Base-by-base conservation (phyloP, 345 rosid genomes). In the Turritis glabra region DNA sequence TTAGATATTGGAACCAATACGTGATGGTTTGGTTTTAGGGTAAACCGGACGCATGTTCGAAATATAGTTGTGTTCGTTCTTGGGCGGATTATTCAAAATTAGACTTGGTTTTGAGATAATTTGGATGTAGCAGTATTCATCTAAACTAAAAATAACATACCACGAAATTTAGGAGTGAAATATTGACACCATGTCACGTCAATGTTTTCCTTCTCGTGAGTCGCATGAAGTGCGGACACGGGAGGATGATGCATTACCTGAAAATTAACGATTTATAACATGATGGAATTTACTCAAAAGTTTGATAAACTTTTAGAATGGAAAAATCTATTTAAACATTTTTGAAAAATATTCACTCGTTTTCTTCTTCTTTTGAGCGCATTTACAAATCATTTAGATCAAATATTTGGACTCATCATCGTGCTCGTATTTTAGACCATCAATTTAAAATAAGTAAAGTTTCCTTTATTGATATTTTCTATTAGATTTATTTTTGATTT, bases 211-310 rank as follows among this genome's bases (percentile, higher is more conserved):
- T 77, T 55, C 40, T 88, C 87, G 38, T 93, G 87, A 1, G 97
- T 89, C 43, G 90, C 97, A 59, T 91, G 96, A 40, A 93, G 91
- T 17, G 91, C 97, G 32, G 91, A 71, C 14, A 91, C 87, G 1
- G 97, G 93, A 8, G 98, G 98, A 46, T 91, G 97, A 80, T 93
- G 96, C 14, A 89, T 87, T 29, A 93, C 87, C 96, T 73, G 26
- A 73, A 64, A 19, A 35, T 1, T 26, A n/a, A n/a, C n/a, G 8
- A 32, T 8, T 8, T 32, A 8, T 32, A 32, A 32, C 35, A 32
- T 32, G 35, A 32, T 7, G 35, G 10, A 32, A 1, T 32, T 32
- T 32, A 7, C 7, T 32, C 35, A 7, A 1, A 32, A 32, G 35
- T 32, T 32, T 32, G 35, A 32, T 32, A 32, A 32, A 32, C 7